phyloP scores from a whole-genome alignment of 2,329 filamentous ascomycete genomes.

The Madurella fahalii region DNA sequence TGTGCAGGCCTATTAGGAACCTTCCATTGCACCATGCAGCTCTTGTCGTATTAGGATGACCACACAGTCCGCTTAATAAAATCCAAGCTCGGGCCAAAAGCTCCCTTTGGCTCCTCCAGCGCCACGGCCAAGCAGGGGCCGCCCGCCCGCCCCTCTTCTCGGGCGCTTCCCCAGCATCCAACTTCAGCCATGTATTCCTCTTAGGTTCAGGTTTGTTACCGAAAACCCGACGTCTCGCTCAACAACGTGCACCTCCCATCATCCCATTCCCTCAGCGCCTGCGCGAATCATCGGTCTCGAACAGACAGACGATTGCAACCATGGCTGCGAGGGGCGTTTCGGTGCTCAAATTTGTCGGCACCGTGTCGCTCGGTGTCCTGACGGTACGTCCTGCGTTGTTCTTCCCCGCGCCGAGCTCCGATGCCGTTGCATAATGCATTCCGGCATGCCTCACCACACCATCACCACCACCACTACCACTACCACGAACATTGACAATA shows the following conservation, averaged over 20 bases:
- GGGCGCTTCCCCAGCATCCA: background rate
- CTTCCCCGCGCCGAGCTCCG: constrained; percentile 11
- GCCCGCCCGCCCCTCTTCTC: background rate
- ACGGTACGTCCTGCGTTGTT: constrained; percentile 58
- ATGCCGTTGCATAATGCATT: background rate
- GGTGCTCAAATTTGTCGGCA: constrained; percentile 87
- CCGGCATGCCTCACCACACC: background rate
- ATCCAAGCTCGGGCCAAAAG: background rate
- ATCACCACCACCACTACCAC: background rate
- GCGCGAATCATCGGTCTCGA: constrained; percentile 17
- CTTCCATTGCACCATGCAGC: too few species aligned
- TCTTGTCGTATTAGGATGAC: too few species aligned
- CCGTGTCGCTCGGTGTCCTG: constrained; percentile 79
- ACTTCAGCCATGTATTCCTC: background rate
- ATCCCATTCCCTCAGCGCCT: constrained; percentile 16
- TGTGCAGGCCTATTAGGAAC: too few species aligned
- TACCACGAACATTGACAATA: background rate
- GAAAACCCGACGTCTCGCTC: background rate
- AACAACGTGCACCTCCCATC: constrained; percentile 1
- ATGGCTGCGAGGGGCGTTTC: constrained; percentile 70
- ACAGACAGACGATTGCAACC: constrained; percentile 29
- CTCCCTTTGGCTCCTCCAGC: background rate
- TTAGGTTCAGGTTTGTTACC: background rate
- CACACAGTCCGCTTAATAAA: too few species aligned
- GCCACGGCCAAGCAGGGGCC: constrained; percentile 2